phyloP scores from a whole-genome alignment of 306 rosid species.

The Lathyrus oleraceus region DNA sequence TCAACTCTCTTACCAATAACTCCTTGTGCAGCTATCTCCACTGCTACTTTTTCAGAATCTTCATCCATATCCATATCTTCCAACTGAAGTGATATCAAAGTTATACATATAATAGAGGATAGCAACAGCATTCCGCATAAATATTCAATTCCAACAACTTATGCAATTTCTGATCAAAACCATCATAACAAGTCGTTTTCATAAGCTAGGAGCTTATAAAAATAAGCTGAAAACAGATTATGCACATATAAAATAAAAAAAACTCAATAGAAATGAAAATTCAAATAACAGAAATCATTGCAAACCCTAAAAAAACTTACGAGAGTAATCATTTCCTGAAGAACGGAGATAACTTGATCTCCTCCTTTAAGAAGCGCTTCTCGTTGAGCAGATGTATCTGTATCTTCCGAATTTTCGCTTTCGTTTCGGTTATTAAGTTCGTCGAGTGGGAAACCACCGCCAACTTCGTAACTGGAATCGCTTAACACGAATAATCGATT shows the following conservation, averaged over 20 bases:
- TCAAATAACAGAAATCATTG: not conserved
- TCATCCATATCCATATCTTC: conserved; percentile 86
- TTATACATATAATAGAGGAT: not conserved
- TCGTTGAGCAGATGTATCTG: conserved; percentile 41
- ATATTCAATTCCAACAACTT: not conserved
- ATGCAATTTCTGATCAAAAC: not conserved
- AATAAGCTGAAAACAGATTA: too few species aligned
- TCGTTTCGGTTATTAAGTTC: conserved; percentile 36
- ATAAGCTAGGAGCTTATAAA: too few species aligned
- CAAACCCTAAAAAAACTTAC: conserved; percentile 37
- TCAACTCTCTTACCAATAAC: conserved; percentile 94
- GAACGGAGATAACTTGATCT: conserved; percentile 89
- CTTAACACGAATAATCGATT: conserved; percentile 14
- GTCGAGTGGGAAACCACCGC: conserved; percentile 67
- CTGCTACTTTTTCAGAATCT: conserved; percentile 89
- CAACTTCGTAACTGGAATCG: conserved; percentile 63
- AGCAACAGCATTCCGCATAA: too few species aligned
- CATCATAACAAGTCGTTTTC: not conserved
- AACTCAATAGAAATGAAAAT: not conserved
- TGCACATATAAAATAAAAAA: too few species aligned
- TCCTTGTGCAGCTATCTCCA: conserved; percentile 97
- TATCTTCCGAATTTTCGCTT: conserved; percentile 25
- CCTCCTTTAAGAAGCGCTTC: conserved; percentile 84
- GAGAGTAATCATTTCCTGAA: conserved; percentile 70
- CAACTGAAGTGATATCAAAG: conserved; percentile 52